phyloP scores from a whole-genome alignment of 2,329 filamentous ascomycete genomes.

The Chaetomium olivaceum region DNA sequence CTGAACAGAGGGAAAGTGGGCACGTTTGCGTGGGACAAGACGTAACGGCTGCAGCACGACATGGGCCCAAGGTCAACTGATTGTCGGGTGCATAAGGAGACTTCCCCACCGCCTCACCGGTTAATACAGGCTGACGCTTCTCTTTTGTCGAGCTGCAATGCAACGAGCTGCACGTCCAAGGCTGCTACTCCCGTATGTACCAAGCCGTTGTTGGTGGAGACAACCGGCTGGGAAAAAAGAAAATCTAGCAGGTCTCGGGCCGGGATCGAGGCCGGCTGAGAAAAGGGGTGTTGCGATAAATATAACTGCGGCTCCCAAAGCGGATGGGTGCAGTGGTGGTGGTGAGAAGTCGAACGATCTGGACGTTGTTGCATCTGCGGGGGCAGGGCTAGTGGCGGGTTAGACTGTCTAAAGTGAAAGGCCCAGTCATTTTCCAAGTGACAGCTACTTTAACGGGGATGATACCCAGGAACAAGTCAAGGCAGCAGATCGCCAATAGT shows the following conservation, averaged over 20 bases:
- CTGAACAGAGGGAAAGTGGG: background rate
- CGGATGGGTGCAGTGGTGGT: constrained; percentile 12
- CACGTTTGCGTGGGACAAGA: constrained; percentile 12
- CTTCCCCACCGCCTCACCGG: background rate
- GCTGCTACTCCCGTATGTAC: constrained; percentile 5
- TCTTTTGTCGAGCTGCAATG: background rate
- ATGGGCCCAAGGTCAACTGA: constrained; percentile 2
- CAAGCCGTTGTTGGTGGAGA: background rate
- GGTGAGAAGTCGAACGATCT: constrained; percentile 13
- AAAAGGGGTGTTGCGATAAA: background rate
- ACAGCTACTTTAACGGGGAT: background rate
- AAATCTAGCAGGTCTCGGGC: background rate
- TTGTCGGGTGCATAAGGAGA: background rate
- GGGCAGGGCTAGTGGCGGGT: background rate
- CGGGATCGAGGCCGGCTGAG: background rate
- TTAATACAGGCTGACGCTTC: background rate
- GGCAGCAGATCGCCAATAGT: background rate
- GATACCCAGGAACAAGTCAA: background rate
- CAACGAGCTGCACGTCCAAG: background rate
- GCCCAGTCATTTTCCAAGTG: background rate
- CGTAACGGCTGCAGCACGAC: constrained; percentile 3
- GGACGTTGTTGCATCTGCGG: constrained; percentile 2
- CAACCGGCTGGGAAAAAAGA: background rate
- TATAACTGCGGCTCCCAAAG: background rate
- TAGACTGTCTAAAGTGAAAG: background rate